Evolutionary conservation across 1,284 basidiomycete species (phyloP).

Genomic region (Flammula alnicola): DNA sequence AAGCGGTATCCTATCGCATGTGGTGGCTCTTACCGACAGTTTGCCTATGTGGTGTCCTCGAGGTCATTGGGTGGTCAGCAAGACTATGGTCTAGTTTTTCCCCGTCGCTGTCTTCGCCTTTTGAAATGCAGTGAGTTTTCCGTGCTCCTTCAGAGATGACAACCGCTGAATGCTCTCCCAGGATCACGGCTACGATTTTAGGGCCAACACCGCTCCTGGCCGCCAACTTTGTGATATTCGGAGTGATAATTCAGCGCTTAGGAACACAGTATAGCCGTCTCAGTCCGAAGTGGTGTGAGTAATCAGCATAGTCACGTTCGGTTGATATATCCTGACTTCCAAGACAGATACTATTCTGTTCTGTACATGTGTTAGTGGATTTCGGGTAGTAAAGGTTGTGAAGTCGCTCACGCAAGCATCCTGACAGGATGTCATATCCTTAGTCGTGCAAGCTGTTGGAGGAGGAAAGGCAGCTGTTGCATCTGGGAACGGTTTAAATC

Average conservation of each 20-base stretch:
- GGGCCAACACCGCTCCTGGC: slow-evolving; percentile 58
- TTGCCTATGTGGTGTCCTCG: slow-evolving; percentile 51
- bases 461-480: slow-evolving; percentile 52
- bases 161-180: slow-evolving; percentile 10
- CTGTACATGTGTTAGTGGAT: slow-evolving; percentile 42
- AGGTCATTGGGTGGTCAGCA: slow-evolving; percentile 53
- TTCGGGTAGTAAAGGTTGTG: not conserved
- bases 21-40: slow-evolving; percentile 61
- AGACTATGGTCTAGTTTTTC: slow-evolving; percentile 40
- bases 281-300: slow-evolving; percentile 45
- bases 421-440: slow-evolving; percentile 53
- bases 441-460: slow-evolving; percentile 58
- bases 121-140: slow-evolving; percentile 26
- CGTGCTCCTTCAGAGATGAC: not conserved
- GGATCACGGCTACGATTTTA: slow-evolving; percentile 36
- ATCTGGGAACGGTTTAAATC: no score
- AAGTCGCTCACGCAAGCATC: not conserved
- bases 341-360: slow-evolving; percentile 52
- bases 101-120: slow-evolving; percentile 18
- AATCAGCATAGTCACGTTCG: not conserved
- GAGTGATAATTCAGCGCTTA: slow-evolving; percentile 43
- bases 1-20: slow-evolving; percentile 46
- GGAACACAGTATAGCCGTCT: slow-evolving; percentile 53
- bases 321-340: not conserved
- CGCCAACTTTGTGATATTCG: slow-evolving; percentile 58